Evolutionary conservation across 345 rosid species (phyloP).

Genomic region (Hevea brasiliensis): DNA sequence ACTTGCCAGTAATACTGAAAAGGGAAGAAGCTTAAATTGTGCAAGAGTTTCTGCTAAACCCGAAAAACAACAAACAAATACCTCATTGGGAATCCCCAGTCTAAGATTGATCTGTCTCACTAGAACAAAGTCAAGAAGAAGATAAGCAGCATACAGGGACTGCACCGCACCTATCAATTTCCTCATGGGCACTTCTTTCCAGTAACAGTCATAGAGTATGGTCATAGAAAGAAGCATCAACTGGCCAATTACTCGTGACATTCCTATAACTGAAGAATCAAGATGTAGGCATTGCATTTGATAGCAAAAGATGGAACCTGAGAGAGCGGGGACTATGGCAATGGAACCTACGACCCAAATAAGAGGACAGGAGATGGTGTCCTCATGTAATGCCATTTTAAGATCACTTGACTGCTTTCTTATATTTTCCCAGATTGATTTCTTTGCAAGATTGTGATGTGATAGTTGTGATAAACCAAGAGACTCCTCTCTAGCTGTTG

Average conservation of each 20-base stretch:
- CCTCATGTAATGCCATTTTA: constrained; percentile 48
- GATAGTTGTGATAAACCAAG: constrained; percentile 51
- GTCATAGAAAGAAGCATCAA: constrained; percentile 62
- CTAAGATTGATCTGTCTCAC: constrained; percentile 64
- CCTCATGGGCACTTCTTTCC: constrained; percentile 70
- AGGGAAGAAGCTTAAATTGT: constrained; percentile 85
- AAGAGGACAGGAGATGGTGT: constrained; percentile 56
- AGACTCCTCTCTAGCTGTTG: constrained; percentile 48
- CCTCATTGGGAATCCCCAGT: constrained; percentile 66
- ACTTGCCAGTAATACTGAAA: constrained; percentile 56
- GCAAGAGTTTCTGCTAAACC: constrained; percentile 76
- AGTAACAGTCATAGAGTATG: constrained; percentile 55
- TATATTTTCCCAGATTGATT: constrained; percentile 43
- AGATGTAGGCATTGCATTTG: constrained; percentile 78
- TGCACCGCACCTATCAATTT: constrained; percentile 56
- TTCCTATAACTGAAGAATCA: constrained; percentile 68
- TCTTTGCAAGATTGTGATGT: constrained; percentile 18
- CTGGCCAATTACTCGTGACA: constrained; percentile 81
- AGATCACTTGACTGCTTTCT: constrained; percentile 56
- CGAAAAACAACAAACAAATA: constrained; percentile 63
- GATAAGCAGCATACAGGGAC: constrained; percentile 54
- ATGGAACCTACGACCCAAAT: constrained; percentile 72
- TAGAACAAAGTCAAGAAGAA: constrained; percentile 72
- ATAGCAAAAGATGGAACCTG: constrained; percentile 82
- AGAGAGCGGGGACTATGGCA: constrained; percentile 62